Evolutionary conservation across 2,329 filamentous ascomycete genomes (phyloP).

Genomic region (Phaeosphaeriaceae sp.): DNA sequence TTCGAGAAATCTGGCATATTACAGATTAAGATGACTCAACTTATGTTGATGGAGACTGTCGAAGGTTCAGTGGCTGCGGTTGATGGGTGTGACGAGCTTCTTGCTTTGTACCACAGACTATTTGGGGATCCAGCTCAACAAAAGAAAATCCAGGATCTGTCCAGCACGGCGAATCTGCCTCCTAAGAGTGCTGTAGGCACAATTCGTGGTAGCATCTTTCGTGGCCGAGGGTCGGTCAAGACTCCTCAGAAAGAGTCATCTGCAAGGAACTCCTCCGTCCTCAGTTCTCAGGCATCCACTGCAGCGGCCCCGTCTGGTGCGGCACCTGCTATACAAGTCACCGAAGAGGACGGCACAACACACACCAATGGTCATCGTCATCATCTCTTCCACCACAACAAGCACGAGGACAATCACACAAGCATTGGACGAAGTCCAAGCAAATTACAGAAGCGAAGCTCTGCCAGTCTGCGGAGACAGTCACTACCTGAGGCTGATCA

Average conservation of each 20-base stretch:
- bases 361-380: slow-evolving; percentile 46
- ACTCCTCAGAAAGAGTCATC: slow-evolving; percentile 23
- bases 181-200: slow-evolving; percentile 69
- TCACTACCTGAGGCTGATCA: slow-evolving; percentile 29
- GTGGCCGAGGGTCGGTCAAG: slow-evolving; percentile 50
- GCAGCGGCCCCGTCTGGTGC: slow-evolving; percentile 36
- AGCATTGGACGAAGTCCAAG: slow-evolving; percentile 47
- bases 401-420: slow-evolving; percentile 41
- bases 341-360: slow-evolving; percentile 62
- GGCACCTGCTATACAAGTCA: slow-evolving; percentile 79
- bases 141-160: slow-evolving; percentile 46
- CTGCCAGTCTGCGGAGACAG: slow-evolving; percentile 44
- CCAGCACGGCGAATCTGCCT: slow-evolving; percentile 62
- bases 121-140: slow-evolving; percentile 68
- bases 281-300: slow-evolving; percentile 36
- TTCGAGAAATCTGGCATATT: slow-evolving; percentile 85
- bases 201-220: slow-evolving; percentile 78
- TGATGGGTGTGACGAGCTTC: slow-evolving; percentile 83
- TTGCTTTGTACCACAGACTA: slow-evolving; percentile 80
- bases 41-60: slow-evolving; percentile 80
- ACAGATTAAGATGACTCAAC: slow-evolving; percentile 95
- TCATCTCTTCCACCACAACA: slow-evolving; percentile 43
- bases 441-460: slow-evolving; percentile 49
- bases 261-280: slow-evolving; percentile 31
- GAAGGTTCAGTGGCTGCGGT: slow-evolving; percentile 87